phyloP scores from a whole-genome alignment of 2,329 filamentous ascomycete species.

The Orbilia brochopaga region DNA sequence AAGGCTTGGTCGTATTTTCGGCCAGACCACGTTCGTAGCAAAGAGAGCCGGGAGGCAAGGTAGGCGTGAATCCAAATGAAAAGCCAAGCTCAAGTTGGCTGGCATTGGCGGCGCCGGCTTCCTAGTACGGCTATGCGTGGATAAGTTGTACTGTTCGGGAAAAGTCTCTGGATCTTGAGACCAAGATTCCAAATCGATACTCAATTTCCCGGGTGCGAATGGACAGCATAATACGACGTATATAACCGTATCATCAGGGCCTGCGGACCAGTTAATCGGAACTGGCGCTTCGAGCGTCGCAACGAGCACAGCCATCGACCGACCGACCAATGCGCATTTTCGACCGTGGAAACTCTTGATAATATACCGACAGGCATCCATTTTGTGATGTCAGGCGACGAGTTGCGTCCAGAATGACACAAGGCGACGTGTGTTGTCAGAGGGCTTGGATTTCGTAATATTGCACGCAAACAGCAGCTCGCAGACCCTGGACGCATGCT shows the following conservation, averaged over 20 bases:
- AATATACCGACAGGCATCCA: no score
- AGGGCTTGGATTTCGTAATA: no score
- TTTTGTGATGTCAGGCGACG: no score
- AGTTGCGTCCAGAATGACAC: no score
- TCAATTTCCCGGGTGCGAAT: constrained; percentile 16
- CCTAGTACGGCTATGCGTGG: constrained; percentile 30
- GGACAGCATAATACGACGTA: background rate
- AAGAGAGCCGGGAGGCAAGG: constrained; percentile 19
- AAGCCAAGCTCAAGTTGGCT: constrained; percentile 13
- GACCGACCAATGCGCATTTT: no score
- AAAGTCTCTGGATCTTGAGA: constrained; percentile 14
- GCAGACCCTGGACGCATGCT: background rate
- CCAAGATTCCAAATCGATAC: constrained; percentile 47
- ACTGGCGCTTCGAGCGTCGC: no score
- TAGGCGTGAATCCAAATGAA: constrained; percentile 10
- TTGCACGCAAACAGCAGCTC: constrained; percentile 1
- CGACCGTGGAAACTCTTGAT: no score
- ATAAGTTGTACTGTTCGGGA: constrained; percentile 42
- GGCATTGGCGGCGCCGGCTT: constrained; percentile 8
- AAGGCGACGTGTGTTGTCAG: no score
- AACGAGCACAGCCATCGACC: no score
- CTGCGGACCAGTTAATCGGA: no score
- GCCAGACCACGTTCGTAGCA: constrained; percentile 17
- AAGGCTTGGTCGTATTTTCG: constrained; percentile 15
- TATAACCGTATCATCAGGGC: no score